These are phyloP conservation scores for Magnolia kwangsiensis DNA, from an alignment of 164 flowering plant species.

Conservation along the genomic window DNA sequence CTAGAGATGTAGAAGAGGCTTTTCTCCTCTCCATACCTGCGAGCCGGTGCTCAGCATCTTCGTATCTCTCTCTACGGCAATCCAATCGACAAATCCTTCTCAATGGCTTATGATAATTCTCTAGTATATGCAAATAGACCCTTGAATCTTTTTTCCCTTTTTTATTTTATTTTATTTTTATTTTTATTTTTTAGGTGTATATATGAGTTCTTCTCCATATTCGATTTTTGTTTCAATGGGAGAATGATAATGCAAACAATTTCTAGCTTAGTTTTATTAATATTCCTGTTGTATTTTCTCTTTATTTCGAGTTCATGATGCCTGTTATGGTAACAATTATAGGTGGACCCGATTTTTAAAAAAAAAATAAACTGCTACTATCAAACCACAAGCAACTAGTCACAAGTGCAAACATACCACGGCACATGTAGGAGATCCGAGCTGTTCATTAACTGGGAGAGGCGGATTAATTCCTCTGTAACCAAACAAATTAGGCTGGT, in stretches of 20 bases:
- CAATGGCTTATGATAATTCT: slow-evolving; percentile 4
- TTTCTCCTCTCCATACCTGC: slow-evolving; percentile 12
- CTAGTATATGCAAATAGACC: no score
- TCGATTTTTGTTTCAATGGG: neutral
- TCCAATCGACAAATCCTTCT: slow-evolving; percentile 2
- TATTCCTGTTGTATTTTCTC: neutral
- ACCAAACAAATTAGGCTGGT: no score
- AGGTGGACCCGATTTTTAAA: no score
- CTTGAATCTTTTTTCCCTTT: no score
- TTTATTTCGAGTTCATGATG: no score
- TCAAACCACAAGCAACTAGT: neutral
- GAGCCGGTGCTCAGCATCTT: slow-evolving; percentile 8
- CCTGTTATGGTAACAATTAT: no score
- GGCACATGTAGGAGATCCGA: neutral
- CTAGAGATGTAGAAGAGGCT: slow-evolving; percentile 17
- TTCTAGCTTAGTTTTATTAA: neutral
- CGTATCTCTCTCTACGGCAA: neutral
- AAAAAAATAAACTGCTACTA: no score
- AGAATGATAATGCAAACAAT: neutral
- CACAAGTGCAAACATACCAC: neutral
- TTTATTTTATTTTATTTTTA: no score
- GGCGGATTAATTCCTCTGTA: no score
- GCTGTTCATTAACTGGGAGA: no score
- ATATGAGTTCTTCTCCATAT: neutral
- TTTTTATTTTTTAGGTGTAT: no score